Conservation (phyloP, 2,329 filamentous ascomycete genomes). For the Triangularia setosa region DNA sequence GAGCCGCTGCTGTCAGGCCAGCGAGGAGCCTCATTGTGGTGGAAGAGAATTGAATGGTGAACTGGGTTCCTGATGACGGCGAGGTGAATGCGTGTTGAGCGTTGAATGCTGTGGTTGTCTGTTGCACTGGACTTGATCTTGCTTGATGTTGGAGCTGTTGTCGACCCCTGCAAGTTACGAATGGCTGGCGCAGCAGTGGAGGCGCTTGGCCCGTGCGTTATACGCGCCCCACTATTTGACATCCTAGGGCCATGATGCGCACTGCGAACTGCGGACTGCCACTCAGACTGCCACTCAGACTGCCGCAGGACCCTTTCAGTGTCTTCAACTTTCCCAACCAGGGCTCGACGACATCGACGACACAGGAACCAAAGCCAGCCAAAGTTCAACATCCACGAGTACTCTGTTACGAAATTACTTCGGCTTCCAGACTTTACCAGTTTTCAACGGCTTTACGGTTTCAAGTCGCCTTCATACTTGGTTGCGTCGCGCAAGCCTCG, state of each 20-base stretch:
- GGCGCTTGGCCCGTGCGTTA: background rate
- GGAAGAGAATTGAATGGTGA: background rate
- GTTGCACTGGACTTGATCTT: background rate
- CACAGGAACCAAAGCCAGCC: background rate
- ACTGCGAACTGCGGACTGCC: background rate
- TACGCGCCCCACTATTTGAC: background rate
- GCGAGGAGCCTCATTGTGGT: slow-evolving; percentile 31
- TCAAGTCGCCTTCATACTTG: background rate
- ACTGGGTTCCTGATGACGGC: background rate
- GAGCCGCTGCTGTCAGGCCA: slow-evolving; percentile 30
- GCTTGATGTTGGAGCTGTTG: slow-evolving; percentile 1
- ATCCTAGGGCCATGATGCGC: background rate
- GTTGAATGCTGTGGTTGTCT: background rate
- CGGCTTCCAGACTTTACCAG: background rate
- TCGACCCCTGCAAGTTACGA: slow-evolving; percentile 4
- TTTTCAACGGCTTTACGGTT: background rate
- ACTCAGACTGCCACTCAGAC: background rate
- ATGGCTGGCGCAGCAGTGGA: background rate
- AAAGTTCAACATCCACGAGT: background rate
- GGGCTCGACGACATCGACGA: background rate
- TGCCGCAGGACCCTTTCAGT: background rate
- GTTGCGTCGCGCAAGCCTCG: background rate
- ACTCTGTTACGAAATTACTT: background rate
- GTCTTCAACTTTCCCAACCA: background rate
- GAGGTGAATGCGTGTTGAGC: background rate